Conservation (phyloP, 257 asterid species). For the Echium plantagineum region DNA sequence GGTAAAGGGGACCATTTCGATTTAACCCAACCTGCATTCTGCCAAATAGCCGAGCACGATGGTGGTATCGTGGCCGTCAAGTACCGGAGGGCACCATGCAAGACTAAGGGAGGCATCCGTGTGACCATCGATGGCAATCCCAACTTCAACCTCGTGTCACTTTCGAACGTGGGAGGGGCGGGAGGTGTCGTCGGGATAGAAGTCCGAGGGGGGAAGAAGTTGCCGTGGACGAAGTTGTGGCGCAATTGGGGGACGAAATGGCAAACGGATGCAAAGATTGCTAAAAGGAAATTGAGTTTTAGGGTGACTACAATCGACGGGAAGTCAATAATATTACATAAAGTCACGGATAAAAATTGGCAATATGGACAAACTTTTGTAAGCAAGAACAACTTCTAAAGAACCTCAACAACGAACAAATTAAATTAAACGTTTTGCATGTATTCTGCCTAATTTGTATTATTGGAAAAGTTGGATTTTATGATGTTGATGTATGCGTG, state of each 20-base stretch:
- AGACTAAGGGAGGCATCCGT: conserved; percentile 21
- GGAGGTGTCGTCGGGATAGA: conserved; percentile 23
- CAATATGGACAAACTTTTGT: conserved; percentile 50
- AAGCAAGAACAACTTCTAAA: conserved; percentile 23
- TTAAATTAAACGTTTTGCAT: too few relatives aligned
- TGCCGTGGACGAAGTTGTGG: conserved; percentile 23
- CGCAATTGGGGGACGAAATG: conserved; percentile 41
- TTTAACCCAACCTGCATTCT: conserved; percentile 19
- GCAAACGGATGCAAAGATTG: conserved; percentile 7
- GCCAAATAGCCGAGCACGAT: conserved; percentile 16
- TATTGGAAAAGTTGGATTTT: too few relatives aligned
- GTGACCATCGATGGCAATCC: conserved; percentile 28
- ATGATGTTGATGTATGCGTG: too few relatives aligned
- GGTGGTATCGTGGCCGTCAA: conserved; percentile 28
- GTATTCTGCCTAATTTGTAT: too few relatives aligned
- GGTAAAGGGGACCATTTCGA: conserved; percentile 31
- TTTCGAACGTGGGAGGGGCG: conserved; percentile 32
- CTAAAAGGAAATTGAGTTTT: conserved; percentile 24
- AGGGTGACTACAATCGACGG: conserved; percentile 54
- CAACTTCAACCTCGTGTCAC: conserved; percentile 15
- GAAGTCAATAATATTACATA: conserved; percentile 25
- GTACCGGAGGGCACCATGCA: conserved; percentile 17
- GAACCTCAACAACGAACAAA: too few relatives aligned
- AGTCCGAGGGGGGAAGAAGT: conserved; percentile 13
- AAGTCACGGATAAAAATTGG: conserved; percentile 51